These are phyloP conservation scores for Penicillium sp. DNA, from an alignment of 2,329 filamentous ascomycete genomes.

Conservation along the genomic window DNA sequence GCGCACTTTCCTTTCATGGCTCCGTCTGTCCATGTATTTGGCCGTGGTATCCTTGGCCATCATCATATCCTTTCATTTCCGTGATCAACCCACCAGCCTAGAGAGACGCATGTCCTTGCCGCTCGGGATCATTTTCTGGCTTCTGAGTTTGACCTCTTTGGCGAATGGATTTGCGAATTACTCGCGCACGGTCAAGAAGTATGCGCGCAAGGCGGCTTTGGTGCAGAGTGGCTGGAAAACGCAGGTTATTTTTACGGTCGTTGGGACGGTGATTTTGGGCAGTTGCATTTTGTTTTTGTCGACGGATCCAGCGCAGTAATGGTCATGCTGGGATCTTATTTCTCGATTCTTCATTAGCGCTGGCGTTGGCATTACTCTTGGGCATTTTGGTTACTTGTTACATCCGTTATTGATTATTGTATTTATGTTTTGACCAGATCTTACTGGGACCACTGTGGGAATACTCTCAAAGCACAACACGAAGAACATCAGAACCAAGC, in stretches of 20 bases:
- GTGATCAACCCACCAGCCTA: conserved; percentile 63
- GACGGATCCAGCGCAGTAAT: conserved; percentile 33
- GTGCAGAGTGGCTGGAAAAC: conserved; percentile 95
- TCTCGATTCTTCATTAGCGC: not conserved
- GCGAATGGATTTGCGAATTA: conserved; percentile 80
- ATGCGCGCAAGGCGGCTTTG: conserved; percentile 72
- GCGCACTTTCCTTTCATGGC: conserved; percentile 81
- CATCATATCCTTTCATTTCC: conserved; percentile 88
- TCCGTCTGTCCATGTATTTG: conserved; percentile 86
- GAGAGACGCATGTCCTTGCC: conserved; percentile 79
- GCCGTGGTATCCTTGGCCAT: conserved; percentile 86
- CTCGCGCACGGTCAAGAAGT: conserved; percentile 76
- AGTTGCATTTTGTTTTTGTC: conserved; percentile 45
- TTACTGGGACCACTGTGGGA: not conserved
- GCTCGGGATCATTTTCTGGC: conserved; percentile 85
- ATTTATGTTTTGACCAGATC: not conserved
- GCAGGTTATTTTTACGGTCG: conserved; percentile 62
- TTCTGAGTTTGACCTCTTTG: conserved; percentile 73
- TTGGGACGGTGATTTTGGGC: conserved; percentile 43
- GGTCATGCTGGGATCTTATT: not conserved
- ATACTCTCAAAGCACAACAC: not conserved
- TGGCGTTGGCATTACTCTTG: conserved; percentile 1
- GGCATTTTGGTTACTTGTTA: not conserved
- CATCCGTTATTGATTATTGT: not conserved
- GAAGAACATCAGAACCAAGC: not conserved